Evolutionary conservation across 2,329 filamentous ascomycete species (phyloP).

Genomic region (Boeremia lycopersici): DNA sequence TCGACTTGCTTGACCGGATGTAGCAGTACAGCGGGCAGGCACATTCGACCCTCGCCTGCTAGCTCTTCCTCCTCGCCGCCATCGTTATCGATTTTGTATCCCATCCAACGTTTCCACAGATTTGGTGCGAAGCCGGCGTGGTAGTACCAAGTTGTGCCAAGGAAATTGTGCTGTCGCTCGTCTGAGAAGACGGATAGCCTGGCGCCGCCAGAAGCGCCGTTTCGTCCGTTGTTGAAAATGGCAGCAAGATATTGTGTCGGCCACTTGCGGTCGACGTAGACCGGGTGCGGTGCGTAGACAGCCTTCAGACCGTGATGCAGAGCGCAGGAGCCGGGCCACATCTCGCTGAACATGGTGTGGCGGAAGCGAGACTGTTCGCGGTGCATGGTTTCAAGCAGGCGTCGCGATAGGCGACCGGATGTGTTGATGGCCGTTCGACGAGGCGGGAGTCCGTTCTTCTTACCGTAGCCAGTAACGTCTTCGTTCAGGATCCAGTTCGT

Average conservation of each 20-base stretch:
- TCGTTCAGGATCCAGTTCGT: conserved; percentile 76
- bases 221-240: conserved; percentile 62
- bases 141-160: conserved; percentile 61
- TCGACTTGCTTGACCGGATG: conserved; percentile 60
- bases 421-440: conserved; percentile 75
- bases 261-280: conserved; percentile 63
- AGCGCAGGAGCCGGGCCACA: conserved; percentile 74
- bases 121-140: conserved; percentile 59
- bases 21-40: conserved; percentile 54
- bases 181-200: conserved; percentile 57
- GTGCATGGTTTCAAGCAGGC: conserved; percentile 74
- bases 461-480: conserved; percentile 73
- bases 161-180: conserved; percentile 60
- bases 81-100: conserved; percentile 59
- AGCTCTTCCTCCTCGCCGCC: conserved; percentile 54
- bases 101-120: conserved; percentile 63
- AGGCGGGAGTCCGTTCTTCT: conserved; percentile 61
- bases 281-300: conserved; percentile 66
- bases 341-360: conserved; percentile 78
- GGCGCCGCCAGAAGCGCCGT: conserved; percentile 57
- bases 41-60: conserved; percentile 56
- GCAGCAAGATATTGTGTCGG: conserved; percentile 59
- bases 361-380: conserved; percentile 71
- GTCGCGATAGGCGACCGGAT: conserved; percentile 69
- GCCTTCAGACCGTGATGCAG: conserved; percentile 80